Conservation (phyloP, 106 monocot genomes). For the Dactylorhiza incarnata region DNA sequence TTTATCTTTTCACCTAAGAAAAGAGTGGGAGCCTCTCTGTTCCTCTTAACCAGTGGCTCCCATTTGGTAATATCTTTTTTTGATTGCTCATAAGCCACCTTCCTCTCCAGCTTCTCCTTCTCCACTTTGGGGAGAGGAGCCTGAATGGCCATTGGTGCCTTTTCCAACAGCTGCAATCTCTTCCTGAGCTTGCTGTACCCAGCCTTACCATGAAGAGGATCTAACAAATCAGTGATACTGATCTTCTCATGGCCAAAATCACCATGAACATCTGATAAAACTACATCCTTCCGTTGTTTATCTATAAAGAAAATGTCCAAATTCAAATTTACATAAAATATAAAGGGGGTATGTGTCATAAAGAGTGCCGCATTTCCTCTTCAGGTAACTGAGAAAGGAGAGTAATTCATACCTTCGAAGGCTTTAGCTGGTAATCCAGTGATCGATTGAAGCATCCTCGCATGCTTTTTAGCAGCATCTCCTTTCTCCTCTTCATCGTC, state of each 20-base stretch:
- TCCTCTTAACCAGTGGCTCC: constrained; percentile 86
- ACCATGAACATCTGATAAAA: constrained; percentile 23
- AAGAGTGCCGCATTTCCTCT: not conserved
- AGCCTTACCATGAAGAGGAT: constrained; percentile 60
- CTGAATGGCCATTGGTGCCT: constrained; percentile 45
- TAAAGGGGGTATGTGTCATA: not conserved
- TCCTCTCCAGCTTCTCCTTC: constrained; percentile 73
- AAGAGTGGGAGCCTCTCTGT: constrained; percentile 78
- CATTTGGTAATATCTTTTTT: constrained; percentile 95
- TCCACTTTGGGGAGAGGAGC: constrained; percentile 73
- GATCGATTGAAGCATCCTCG: constrained; percentile 68
- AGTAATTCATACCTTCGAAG: constrained; percentile 52
- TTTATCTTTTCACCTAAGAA: constrained; percentile 66
- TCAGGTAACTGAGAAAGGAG: not conserved
- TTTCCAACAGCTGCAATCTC: constrained; percentile 44
- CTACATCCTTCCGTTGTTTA: constrained; percentile 29
- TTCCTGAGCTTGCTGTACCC: constrained; percentile 74
- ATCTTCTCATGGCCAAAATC: constrained; percentile 20
- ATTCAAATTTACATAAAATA: not conserved
- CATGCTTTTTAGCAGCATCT: constrained; percentile 36
- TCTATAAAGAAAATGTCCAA: constrained; percentile 16
- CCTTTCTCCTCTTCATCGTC: constrained; percentile 14
- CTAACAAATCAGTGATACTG: constrained; percentile 58
- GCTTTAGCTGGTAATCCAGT: constrained; percentile 67
- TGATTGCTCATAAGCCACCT: constrained; percentile 55